phyloP scores from a whole-genome alignment of 2,329 filamentous ascomycete species.

The Trichoderma semiorbis region DNA sequence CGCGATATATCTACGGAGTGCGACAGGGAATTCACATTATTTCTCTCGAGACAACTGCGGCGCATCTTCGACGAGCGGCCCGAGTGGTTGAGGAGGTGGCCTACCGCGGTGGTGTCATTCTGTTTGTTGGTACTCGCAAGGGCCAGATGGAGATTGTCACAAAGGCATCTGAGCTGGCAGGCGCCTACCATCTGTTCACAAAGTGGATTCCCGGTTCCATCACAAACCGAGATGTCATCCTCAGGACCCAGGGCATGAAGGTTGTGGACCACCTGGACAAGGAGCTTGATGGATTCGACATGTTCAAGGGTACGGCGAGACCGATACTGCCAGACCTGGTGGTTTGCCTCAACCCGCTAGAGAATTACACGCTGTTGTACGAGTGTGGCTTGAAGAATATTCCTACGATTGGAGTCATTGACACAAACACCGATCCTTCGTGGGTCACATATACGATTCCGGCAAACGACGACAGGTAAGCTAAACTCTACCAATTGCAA shows the following conservation, averaged over 20 bases:
- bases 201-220: conserved; percentile 90
- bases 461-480: conserved; percentile 89
- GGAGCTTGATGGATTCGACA: conserved; percentile 57
- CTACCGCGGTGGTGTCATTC: conserved; percentile 74
- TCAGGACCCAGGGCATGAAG: conserved; percentile 65
- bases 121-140: conserved; percentile 84
- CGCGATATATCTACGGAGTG: conserved; percentile 89
- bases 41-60: conserved; percentile 81
- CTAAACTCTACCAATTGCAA: background rate
- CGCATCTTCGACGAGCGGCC: conserved; percentile 88
- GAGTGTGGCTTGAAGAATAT: conserved; percentile 87
- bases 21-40: conserved; percentile 90
- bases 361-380: conserved; percentile 86
- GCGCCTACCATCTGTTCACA: conserved; percentile 84
- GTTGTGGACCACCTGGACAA: conserved; percentile 75
- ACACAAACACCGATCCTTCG: conserved; percentile 87
- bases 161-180: conserved; percentile 71
- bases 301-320: conserved; percentile 58
- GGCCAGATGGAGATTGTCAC: conserved; percentile 81
- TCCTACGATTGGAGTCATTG: conserved; percentile 90
- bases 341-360: conserved; percentile 84
- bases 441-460: conserved; percentile 97
- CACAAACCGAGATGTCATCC: conserved; percentile 87
- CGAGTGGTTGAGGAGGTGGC: conserved; percentile 86
- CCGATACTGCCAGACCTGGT: conserved; percentile 85